Evolutionary conservation across 2,329 filamentous ascomycete species (phyloP), one percentile per base, ranked within the genome.

Genomic region (Fusarium graminum): DNA sequence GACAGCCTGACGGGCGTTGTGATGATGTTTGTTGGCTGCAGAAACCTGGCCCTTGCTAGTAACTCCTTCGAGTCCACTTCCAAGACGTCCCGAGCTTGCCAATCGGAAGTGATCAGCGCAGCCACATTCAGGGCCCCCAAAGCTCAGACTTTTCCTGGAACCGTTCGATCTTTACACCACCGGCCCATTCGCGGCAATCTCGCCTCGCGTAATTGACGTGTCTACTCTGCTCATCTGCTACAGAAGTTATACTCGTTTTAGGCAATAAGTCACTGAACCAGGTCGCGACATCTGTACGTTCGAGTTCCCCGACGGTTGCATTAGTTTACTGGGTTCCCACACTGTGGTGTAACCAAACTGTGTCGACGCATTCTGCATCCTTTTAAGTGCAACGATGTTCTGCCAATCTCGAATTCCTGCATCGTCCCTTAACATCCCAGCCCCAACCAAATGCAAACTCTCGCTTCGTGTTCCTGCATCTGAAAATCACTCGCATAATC

Each of bases 131-230:
- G n/a, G 39, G 49, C 49, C 22, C 22, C 39, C 4, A n/a, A 40
- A 38, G 34, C 39, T 32, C 22, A 52, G 25, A 32, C 40, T 22
- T 51, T 38, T 42, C 39, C 12, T 6, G n/a, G 38, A 41, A 60
- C 47, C 47, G 43, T 47, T 55, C 61, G 39, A 65, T 45, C 55
- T 47, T 19, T 34, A 34, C 36, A 61, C 55, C 25, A 25, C 41
- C 46, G 26, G 22, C n/a, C 34, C 46, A 25, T 61, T 45, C 30
- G 44, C 44, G 44, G 39, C 40, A 38, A 51, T 51, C 40, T 39
- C 52, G 28, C 17, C 47, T 64, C 41, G 47, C 41, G 40, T 46
- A 41, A 22, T 22, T 43, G 0, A 38, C 30, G 22, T 17, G 41
- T 36, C 43, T 22, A 56, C 36, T 46, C 26, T 28, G 29, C 29